These are phyloP conservation scores for Podila epigama DNA, from an alignment of 192 early-diverging fungal species.

Conservation along the genomic window DNA sequence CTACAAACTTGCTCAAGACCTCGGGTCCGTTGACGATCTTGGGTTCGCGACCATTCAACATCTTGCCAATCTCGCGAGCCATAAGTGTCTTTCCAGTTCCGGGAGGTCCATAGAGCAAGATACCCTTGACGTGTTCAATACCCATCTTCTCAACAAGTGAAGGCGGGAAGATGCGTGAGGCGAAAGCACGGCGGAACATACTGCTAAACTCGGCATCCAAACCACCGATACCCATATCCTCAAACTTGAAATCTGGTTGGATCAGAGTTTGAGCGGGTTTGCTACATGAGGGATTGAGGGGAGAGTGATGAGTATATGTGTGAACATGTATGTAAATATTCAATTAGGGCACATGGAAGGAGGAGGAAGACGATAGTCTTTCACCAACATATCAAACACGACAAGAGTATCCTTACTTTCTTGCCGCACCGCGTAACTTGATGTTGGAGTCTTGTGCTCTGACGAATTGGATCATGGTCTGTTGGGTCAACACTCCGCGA, in stretches of 20 bases:
- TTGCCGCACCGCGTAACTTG: constrained; percentile 70
- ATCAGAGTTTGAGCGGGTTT: constrained; percentile 79
- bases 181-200: constrained; percentile 98
- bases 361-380: not conserved
- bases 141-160: constrained; percentile 92
- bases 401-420: constrained; percentile 48
- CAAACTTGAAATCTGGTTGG: constrained; percentile 95
- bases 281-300: constrained; percentile 24
- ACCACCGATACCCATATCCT: constrained; percentile 98
- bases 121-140: constrained; percentile 98
- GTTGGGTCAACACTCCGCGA: constrained; percentile 78
- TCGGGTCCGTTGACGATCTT: constrained; percentile 97
- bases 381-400: not conserved
- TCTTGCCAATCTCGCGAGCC: constrained; percentile 98
- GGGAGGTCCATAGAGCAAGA: constrained; percentile 90
- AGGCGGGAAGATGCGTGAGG: constrained; percentile 95
- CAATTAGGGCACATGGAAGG: not conserved
- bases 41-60: constrained; percentile 95
- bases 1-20: constrained; percentile 96
- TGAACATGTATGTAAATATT: not conserved
- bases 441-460: constrained; percentile 79
- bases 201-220: constrained; percentile 92
- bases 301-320: constrained; percentile 7
- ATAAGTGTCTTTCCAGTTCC: constrained; percentile 98
- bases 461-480: constrained; percentile 73